Base-by-base conservation (phyloP, 768 basidiomycete genomes). In the Rhodosporidiobolus sp. region DNA sequence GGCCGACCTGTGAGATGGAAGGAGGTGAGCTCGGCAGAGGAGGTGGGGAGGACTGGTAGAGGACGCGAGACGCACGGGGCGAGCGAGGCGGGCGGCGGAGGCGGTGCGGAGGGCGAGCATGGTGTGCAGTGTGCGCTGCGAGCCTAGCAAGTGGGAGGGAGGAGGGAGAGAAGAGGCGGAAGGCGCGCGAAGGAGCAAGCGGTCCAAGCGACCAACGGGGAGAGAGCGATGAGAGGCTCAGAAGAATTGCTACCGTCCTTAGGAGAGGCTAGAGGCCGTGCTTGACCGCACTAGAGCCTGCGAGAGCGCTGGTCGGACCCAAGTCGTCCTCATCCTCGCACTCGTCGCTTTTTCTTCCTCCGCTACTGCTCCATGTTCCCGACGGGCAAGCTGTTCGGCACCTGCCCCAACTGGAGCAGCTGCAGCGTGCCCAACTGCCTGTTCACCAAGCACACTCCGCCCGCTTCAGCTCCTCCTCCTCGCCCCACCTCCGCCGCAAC, bases 361-460 rank as follows among this genome's bases (percentile, higher is more conserved):
- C 17, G 4, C 16, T 24, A 9, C 4, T 3, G n/a, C n/a, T n/a
- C n/a, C 22, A 67, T 72, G 71, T 72, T 72, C 52, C 71, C 71
- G 9, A 38, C 66, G 6, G 55, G 24, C 32, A 34, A 34, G 4
- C 52, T 72, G n/a, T 72, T 72, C 32, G 71, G 66, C 1, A 26
- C 43, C 20, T 72, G 71, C 43, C 65, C 71, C 2, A 30, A 67
- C 56, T 58, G 43, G 38, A 28, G 48, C 19, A 62, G 48, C 10
- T 68, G 71, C 38, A n/a, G 30, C 17, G 10, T 32, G 4, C 20
- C 24, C 46, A 46, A 38, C 46, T 59, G 65, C 56, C 32, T 48
- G 17, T 66, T 54, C 52, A 12, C 38, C 38, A 38, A 35, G 14
- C 54, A 55, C 63, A 7, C 43, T 4, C 63, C 63, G 22, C 57